Conservation (phyloP, 2,329 filamentous ascomycete species). For the Pseudocercospora cruenta region DNA sequence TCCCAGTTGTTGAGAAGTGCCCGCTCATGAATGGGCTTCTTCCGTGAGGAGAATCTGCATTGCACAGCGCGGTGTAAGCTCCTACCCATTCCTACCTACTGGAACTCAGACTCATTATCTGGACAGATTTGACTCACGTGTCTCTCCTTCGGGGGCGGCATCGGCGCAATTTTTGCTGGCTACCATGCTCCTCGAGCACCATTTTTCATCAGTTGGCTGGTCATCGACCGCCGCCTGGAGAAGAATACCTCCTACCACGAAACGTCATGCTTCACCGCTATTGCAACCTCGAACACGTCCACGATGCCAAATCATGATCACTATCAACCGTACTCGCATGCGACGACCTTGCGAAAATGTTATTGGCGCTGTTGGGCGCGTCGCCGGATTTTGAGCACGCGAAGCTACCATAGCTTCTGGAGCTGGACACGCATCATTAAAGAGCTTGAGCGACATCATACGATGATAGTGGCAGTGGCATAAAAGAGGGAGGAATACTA, state of each 20-base stretch:
- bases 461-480: not conserved
- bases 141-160: slow-evolving; percentile 12
- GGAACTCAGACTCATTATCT: too few relatives aligned
- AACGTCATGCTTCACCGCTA: not conserved
- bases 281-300: not conserved
- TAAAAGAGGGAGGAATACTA: not conserved
- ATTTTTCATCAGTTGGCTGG: slow-evolving; percentile 14
- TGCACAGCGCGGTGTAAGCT: slow-evolving; percentile 12
- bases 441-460: not conserved
- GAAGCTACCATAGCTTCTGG: too few relatives aligned
- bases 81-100: too few relatives aligned
- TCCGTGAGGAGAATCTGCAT: slow-evolving; percentile 2
- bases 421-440: not conserved
- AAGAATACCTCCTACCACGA: not conserved
- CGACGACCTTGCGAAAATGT: not conserved
- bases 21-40: slow-evolving; percentile 5
- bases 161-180: slow-evolving; percentile 19
- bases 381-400: not conserved
- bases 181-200: not conserved
- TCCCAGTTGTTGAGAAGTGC: not conserved
- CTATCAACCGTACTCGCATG: not conserved
- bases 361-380: not conserved
- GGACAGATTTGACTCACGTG: not conserved
- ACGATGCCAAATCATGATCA: not conserved
- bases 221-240: not conserved